Conservation (phyloP, 2,329 filamentous ascomycete species). For the Fonsecaea nubica region DNA sequence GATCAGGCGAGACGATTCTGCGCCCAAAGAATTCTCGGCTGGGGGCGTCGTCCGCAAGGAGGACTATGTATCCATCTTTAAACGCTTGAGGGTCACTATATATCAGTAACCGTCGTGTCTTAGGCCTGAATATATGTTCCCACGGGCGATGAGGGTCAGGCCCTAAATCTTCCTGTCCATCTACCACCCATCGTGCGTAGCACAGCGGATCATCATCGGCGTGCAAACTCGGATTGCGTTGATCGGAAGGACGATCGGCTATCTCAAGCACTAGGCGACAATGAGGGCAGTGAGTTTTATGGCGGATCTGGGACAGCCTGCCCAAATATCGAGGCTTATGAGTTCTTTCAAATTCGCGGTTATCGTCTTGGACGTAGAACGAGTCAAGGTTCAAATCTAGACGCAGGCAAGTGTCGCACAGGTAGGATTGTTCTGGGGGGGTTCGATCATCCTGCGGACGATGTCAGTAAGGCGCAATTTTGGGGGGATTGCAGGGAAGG, state of each 20-base stretch:
- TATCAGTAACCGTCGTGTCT: conserved; percentile 38
- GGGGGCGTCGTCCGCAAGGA: conserved; percentile 40
- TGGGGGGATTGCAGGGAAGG: neutral
- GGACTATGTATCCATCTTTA: conserved; percentile 41
- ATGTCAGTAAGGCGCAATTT: conserved; percentile 13
- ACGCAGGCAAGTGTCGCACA: conserved; percentile 37
- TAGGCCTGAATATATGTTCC: conserved; percentile 32
- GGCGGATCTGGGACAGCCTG: conserved; percentile 35
- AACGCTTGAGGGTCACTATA: conserved; percentile 41
- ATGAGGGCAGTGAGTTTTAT: conserved; percentile 37
- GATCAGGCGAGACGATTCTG: conserved; percentile 36
- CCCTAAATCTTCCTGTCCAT: conserved; percentile 38
- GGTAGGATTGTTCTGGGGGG: conserved; percentile 34
- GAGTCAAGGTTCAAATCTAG: conserved; percentile 38
- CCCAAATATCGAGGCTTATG: conserved; percentile 38
- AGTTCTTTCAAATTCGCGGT: conserved; percentile 26
- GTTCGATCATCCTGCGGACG: conserved; percentile 23
- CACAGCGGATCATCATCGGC: conserved; percentile 37
- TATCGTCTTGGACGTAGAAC: conserved; percentile 32
- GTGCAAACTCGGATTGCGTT: conserved; percentile 35
- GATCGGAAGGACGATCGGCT: conserved; percentile 39
- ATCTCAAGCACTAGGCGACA: conserved; percentile 40
- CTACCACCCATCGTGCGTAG: conserved; percentile 41
- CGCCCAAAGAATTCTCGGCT: conserved; percentile 38
- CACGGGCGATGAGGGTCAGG: conserved; percentile 30